Conservation (phyloP, 768 basidiomycete species). For the Collybia mongolica region DNA sequence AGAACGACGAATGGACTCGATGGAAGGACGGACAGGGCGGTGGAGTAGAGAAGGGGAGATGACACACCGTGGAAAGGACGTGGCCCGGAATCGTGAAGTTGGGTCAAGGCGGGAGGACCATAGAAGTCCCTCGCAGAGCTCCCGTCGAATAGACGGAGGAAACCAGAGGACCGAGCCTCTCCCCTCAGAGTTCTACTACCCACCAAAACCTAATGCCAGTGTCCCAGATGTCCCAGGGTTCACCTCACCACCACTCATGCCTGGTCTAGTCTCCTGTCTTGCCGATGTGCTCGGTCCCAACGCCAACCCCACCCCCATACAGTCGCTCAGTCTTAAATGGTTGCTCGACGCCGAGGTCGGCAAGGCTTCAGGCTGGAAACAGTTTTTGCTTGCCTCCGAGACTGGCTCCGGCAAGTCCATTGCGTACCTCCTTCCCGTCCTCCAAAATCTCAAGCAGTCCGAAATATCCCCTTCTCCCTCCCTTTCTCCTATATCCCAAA, state of each 20-base stretch:
- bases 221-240: constrained; percentile 41
- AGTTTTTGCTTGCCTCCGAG: constrained; percentile 79
- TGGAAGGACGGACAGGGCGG: not conserved
- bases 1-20: not conserved
- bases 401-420: constrained; percentile 93
- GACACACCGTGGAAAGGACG: not conserved
- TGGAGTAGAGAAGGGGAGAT: not conserved
- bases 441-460: constrained; percentile 72
- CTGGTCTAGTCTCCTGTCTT: constrained; percentile 59
- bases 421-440: constrained; percentile 83
- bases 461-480: constrained; percentile 35
- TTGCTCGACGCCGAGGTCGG: constrained; percentile 36
- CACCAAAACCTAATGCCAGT: constrained; percentile 1
- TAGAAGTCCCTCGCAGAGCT: not conserved
- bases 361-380: constrained; percentile 30
- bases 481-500: constrained; percentile 6
- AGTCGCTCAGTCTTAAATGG: constrained; percentile 69
- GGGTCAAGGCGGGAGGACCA: not conserved
- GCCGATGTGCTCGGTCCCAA: constrained; percentile 54
- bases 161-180: not conserved
- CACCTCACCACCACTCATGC: constrained; percentile 66
- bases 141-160: not conserved
- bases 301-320: constrained; percentile 74
- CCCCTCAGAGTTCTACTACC: constrained; percentile 10
- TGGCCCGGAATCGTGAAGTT: not conserved